Evolutionary conservation across 345 rosid species (phyloP).

Genomic region (Eutrema japonicum): DNA sequence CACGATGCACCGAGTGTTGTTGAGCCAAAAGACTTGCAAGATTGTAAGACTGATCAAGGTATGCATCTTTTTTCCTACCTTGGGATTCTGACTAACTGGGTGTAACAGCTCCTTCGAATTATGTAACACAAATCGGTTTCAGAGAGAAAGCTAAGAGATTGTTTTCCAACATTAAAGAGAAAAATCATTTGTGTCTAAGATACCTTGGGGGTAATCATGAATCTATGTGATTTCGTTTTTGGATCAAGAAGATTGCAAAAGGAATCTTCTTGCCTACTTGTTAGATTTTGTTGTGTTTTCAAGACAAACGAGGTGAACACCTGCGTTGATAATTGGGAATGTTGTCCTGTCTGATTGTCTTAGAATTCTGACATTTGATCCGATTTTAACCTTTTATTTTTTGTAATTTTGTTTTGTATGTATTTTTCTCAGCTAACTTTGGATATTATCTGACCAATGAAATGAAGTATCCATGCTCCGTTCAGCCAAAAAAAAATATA

Average conservation of each 20-base stretch:
- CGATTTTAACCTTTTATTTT: not conserved
- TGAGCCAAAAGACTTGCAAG: constrained; percentile 45
- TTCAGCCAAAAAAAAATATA: not conserved
- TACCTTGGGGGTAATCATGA: too few species aligned
- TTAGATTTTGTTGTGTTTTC: constrained; percentile 24
- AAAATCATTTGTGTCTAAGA: too few species aligned
- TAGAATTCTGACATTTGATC: constrained; percentile 1
- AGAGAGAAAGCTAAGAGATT: too few species aligned
- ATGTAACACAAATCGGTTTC: too few species aligned
- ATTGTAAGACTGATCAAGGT: constrained; percentile 50
- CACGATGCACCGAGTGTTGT: constrained; percentile 55
- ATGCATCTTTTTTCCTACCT: not conserved
- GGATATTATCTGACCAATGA: constrained; percentile 10
- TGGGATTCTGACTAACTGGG: too few species aligned
- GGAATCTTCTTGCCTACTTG: not conserved
- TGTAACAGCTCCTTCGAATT: too few species aligned
- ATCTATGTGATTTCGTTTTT: constrained; percentile 4
- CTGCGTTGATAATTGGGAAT: not conserved
- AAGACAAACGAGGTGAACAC: not conserved
- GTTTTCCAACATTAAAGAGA: too few species aligned
- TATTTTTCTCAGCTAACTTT: constrained; percentile 10
- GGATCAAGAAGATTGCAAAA: constrained; percentile 16
- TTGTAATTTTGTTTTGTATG: constrained; percentile 10
- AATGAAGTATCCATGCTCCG: not conserved
- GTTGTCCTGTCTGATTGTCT: not conserved